Percentiles rank a stretch among this genome's conserved stretches.
phyloP scores from a whole-genome alignment of 257 asterid species.

The Rehmannia glutinosa region DNA sequence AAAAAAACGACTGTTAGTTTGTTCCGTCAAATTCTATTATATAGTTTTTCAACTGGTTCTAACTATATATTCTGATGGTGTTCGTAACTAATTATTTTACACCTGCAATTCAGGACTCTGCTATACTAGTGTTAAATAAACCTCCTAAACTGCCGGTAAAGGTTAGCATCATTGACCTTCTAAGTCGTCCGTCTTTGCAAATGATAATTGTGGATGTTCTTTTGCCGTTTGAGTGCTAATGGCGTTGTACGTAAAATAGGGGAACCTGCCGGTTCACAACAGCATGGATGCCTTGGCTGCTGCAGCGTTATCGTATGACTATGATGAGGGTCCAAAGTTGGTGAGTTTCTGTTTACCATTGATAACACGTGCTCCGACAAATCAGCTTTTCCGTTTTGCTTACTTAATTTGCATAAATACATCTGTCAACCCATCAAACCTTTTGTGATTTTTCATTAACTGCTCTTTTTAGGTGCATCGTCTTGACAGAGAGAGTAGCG shows the following conservation, averaged over 20 bases:
- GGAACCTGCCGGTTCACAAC: conserved; percentile 76
- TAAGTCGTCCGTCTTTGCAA: not conserved
- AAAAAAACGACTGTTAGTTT: no score
- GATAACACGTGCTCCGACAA: no score
- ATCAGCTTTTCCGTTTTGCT: conserved; percentile 7
- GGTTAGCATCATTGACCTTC: conserved; percentile 38
- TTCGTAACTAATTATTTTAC: conserved; percentile 9
- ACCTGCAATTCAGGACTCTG: conserved; percentile 65
- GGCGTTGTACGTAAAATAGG: conserved; percentile 37
- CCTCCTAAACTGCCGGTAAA: conserved; percentile 94
- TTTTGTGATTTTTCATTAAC: conserved; percentile 6
- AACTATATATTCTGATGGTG: conserved; percentile 8
- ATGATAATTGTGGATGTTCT: not conserved
- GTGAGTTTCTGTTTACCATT: conserved; percentile 53
- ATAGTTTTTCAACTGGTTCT: not conserved
- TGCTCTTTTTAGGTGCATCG: conserved; percentile 70
- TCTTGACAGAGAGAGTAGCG: conserved; percentile 95
- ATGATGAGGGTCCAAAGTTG: conserved; percentile 89
- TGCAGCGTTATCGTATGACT: conserved; percentile 83
- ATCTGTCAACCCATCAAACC: not conserved
- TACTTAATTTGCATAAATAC: not conserved
- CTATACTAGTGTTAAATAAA: conserved; percentile 77
- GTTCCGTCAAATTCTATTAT: no score
- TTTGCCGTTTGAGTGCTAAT: conserved; percentile 15
- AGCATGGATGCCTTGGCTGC: conserved; percentile 99